Evolutionary conservation across 164 flowering plant genomes (phyloP), one percentile per base, ranked within the genome.

Genomic region (Malania oleifera): DNA sequence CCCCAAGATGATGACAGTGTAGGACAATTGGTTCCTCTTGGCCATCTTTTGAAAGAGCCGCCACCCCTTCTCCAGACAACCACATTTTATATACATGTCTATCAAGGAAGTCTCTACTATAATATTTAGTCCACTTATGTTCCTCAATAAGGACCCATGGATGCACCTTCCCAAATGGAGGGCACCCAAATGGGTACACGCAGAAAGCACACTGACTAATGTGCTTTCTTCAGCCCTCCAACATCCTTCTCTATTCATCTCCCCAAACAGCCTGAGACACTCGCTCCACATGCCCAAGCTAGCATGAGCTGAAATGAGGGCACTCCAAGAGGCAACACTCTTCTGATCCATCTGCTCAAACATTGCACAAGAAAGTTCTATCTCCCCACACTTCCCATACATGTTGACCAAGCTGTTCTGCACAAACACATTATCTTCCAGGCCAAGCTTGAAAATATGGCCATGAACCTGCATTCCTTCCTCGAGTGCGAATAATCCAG

Each of bases 41-140:
- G 29, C 60, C 88, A 84, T 82, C 26, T 63, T 73, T 4, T 64
- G 37, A 52, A 86, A 88, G 22, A 86, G 20, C 47, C 17, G 19
- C 59, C 69, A 60, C 22, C 79, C 92, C 44, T 76, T 78, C 27
- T 82, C 80, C 11, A 86, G 23, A 53, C 57, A 68, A 12, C 96
- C 98, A 72, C 96, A 82, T 69, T 82, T 86, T 11, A 70, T 67
- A 66, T 91, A 88, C 92, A 91, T 82, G 70, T 89, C 95, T 40
- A 86, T 63, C 56, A 91, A 70, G 22, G 86, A 73, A 17, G 98
- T 91, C 51, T 79, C 70, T 1, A 82, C 82, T 51, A 71, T 62
- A 1, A 83, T 79, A 75, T 91, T 88, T 40, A 74, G 68, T 34
- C 71, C 84, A 62, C 27, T 67, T 15, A 83, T 34, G 71, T 82